Percentiles rank a stretch among this genome's conserved stretches.
phyloP scores from a whole-genome alignment of 139 green algal species.

The Asterochloris sp. region DNA sequence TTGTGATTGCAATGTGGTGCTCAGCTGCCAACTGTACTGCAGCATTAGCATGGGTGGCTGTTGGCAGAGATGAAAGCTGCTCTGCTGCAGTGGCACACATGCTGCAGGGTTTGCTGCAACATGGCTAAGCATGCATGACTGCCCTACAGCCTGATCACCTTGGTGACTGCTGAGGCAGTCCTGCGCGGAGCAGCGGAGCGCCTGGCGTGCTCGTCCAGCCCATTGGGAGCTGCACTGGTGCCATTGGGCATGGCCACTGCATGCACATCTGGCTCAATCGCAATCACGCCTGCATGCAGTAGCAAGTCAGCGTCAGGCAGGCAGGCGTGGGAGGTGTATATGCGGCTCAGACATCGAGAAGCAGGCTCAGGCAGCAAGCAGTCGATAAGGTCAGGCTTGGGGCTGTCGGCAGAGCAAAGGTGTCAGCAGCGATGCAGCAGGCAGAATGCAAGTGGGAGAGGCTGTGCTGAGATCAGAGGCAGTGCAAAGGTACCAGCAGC shows the following conservation, averaged over 20 bases:
- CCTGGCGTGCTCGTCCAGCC: neutral
- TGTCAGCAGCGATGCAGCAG: neutral
- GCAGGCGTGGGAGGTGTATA: neutral
- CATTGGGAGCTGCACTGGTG: neutral
- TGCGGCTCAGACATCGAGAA: neutral
- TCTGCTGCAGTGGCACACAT: too few species aligned
- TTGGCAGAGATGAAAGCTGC: too few species aligned
- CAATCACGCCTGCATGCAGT: conserved; percentile 1
- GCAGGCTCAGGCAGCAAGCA: neutral
- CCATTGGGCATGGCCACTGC: neutral
- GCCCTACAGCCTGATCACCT: too few species aligned
- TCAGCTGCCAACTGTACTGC: too few species aligned
- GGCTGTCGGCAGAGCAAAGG: neutral
- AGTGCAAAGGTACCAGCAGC: neutral
- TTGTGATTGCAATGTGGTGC: too few species aligned
- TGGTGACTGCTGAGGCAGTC: too few species aligned
- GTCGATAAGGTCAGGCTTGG: neutral
- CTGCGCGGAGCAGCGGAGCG: too few species aligned
- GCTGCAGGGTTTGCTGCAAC: too few species aligned
- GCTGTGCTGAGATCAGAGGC: neutral
- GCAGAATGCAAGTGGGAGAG: neutral
- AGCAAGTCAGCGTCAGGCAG: neutral
- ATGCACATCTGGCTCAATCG: conserved; percentile 13
- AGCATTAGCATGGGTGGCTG: too few species aligned
- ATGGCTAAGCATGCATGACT: too few species aligned